Conservation (phyloP, 2,329 filamentous ascomycete species). For the Lecanicillium sp. region DNA sequence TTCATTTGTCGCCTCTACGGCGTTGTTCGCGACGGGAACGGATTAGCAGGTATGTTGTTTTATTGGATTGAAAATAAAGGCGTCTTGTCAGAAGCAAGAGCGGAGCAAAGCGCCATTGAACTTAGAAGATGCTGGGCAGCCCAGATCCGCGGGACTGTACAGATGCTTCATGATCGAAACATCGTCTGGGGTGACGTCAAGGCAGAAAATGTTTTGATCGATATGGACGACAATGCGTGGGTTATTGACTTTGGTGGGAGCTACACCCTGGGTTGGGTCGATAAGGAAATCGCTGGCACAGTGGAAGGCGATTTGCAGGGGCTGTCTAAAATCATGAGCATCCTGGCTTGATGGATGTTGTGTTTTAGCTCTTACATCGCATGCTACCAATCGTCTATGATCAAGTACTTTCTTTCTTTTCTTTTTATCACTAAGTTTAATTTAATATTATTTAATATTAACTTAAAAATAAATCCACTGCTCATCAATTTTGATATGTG, state of each 20-base stretch:
- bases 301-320: slow-evolving; percentile 15
- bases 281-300: slow-evolving; percentile 14
- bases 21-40: slow-evolving; percentile 3
- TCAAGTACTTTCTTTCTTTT: too few species aligned
- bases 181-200: slow-evolving; percentile 23
- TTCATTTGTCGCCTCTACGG: slow-evolving; percentile 8
- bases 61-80: slow-evolving; percentile 1
- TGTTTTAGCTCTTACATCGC: too few species aligned
- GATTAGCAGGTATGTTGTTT: slow-evolving; percentile 2
- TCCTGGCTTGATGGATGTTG: not conserved
- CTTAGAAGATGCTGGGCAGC: not conserved
- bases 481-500: too few species aligned
- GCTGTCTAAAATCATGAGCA: slow-evolving; percentile 2
- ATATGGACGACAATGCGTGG: slow-evolving; percentile 20
- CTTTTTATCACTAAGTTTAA: too few species aligned
- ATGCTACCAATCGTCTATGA: too few species aligned
- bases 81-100: slow-evolving; percentile 1
- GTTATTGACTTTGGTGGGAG: slow-evolving; percentile 23
- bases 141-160: slow-evolving; percentile 12
- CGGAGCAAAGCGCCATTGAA: not conserved
- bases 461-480: too few species aligned
- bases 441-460: too few species aligned
- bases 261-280: slow-evolving; percentile 22
- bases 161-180: slow-evolving; percentile 12
- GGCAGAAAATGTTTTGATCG: slow-evolving; percentile 21